Conservation (phyloP, 495 filamentous ascomycete genomes). For the Xylaria flabelliformis region DNA sequence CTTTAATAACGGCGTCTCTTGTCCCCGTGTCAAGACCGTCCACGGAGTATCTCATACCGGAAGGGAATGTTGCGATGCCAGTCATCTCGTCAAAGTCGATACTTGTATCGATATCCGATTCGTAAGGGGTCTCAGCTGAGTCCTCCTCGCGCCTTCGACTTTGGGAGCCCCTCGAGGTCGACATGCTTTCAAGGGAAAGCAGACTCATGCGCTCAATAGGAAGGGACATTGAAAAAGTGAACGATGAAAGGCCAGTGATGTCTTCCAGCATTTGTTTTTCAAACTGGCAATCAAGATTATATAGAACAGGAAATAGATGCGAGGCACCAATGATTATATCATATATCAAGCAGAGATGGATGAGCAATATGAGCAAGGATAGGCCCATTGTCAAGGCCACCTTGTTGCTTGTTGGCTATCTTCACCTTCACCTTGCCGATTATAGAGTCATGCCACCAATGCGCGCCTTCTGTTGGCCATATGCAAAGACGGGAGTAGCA, state of each 20-base stretch:
- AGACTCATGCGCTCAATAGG: conserved; percentile 47
- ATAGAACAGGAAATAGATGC: conserved; percentile 30
- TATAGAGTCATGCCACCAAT: conserved; percentile 8
- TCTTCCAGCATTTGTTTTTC: conserved; percentile 14
- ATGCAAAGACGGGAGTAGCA: not conserved
- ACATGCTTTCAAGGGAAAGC: conserved; percentile 50
- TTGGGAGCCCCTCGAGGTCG: conserved; percentile 34
- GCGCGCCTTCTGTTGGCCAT: not conserved
- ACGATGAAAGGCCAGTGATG: conserved; percentile 10
- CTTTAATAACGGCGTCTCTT: conserved; percentile 34
- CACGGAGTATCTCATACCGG: conserved; percentile 46
- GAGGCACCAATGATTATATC: not conserved
- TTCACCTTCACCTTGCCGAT: not conserved
- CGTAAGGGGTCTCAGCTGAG: conserved; percentile 36
- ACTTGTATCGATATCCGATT: conserved; percentile 33
- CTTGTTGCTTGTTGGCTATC: conserved; percentile 28
- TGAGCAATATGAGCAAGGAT: conserved; percentile 25
- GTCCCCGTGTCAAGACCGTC: conserved; percentile 35
- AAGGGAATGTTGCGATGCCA: conserved; percentile 43
- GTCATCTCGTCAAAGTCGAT: conserved; percentile 45
- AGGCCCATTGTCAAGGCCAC: conserved; percentile 33
- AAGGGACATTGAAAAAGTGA: conserved; percentile 37
- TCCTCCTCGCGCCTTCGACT: conserved; percentile 36
- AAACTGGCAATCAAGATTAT: conserved; percentile 30
- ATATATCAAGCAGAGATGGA: conserved; percentile 5